Evolutionary conservation across 371 early-diverging fungal genomes (phyloP), one percentile per base, ranked within the genome.

Genomic region (Rhizopus stolonifer): DNA sequence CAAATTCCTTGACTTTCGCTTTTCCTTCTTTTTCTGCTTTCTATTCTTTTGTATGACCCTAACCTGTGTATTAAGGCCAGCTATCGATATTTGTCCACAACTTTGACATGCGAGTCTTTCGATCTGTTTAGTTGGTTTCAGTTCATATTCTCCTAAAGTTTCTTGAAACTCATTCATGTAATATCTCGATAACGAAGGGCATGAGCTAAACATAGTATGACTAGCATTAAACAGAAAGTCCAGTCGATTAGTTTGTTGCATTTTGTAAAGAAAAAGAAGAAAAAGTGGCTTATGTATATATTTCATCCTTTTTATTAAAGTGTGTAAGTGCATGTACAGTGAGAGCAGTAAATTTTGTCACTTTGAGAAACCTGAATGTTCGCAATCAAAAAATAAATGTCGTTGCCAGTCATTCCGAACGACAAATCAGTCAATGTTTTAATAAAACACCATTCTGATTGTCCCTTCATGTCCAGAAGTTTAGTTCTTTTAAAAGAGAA

Each of bases 111-210:
- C 24, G 6, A 49, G 17, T 18, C 67, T 61, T 14, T 57, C 56
- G 3, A 64, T 52, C 3, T 40, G 49, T 29, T 70, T 68, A 1
- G 59, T 54, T 17, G 64, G 17, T 15, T 53, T 50, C 13, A 67
- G 36, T 24, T 67, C 70, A 38, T 60, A 66, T 26, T 62, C 58
- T n/a, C 43, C 49, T 6, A 72, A 11, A 6, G 59, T 58, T 14
- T 61, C 46, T 44, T 76, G 72, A 42, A 70, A 72, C 54, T 76
- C 65, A 32, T 52, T 68, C 70, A 72, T 70, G 46, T 76, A 76
- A 50, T 67, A 76, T 36, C 72, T 52, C 18, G 70, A 68, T 1
- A 76, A 49, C 8, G 49, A 42, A 15, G 77, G 72, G 19, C 65
- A 68, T 2, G 19, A 2, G 1, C 51, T 49, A 19, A 68, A 53